Percentiles rank a stretch among this genome's conserved stretches.
phyloP scores from a whole-genome alignment of 495 filamentous ascomycete genomes.

The Penicillium salamii region DNA sequence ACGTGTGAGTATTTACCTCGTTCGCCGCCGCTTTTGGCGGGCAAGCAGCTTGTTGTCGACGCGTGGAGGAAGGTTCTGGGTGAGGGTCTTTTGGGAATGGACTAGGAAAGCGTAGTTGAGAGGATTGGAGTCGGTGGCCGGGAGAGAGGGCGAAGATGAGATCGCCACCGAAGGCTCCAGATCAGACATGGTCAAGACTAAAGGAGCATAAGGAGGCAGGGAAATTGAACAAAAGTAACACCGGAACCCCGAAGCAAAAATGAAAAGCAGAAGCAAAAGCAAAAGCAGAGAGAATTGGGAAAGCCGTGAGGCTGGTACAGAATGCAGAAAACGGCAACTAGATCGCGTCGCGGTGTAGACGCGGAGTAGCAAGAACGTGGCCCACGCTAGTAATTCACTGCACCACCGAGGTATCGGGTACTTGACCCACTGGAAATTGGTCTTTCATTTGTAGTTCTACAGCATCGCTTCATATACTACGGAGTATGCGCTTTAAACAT shows the following conservation, averaged over 20 bases:
- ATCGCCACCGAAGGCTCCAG: slow-evolving; percentile 31
- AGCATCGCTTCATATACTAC: no score
- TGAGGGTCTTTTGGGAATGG: slow-evolving; percentile 64
- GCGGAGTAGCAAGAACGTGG: slow-evolving; percentile 35
- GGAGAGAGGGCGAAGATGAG: slow-evolving; percentile 39
- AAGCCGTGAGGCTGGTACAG: slow-evolving; percentile 18
- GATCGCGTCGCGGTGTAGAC: slow-evolving; percentile 47
- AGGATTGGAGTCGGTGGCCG: slow-evolving; percentile 35
- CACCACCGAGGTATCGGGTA: slow-evolving; percentile 18
- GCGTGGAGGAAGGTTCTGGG: slow-evolving; percentile 57
- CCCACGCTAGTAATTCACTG: slow-evolving; percentile 26
- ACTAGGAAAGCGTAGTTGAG: slow-evolving; percentile 63
- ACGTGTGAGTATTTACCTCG: slow-evolving; percentile 43
- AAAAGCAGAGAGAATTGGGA: slow-evolving; percentile 10
- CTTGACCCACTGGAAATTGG: not conserved
- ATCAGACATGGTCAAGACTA: slow-evolving; percentile 35
- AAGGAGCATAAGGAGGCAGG: slow-evolving; percentile 18
- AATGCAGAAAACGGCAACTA: slow-evolving; percentile 19
- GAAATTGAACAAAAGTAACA: slow-evolving; percentile 10
- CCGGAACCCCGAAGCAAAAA: slow-evolving; percentile 1
- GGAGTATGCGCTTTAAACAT: no score
- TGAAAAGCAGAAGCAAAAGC: slow-evolving; percentile 11
- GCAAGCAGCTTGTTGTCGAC: slow-evolving; percentile 67
- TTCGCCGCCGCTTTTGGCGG: slow-evolving; percentile 67
- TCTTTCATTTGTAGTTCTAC: not conserved